Evolutionary conservation across 164 flowering plant genomes (phyloP).

Genomic region (Protea cynaroides): DNA sequence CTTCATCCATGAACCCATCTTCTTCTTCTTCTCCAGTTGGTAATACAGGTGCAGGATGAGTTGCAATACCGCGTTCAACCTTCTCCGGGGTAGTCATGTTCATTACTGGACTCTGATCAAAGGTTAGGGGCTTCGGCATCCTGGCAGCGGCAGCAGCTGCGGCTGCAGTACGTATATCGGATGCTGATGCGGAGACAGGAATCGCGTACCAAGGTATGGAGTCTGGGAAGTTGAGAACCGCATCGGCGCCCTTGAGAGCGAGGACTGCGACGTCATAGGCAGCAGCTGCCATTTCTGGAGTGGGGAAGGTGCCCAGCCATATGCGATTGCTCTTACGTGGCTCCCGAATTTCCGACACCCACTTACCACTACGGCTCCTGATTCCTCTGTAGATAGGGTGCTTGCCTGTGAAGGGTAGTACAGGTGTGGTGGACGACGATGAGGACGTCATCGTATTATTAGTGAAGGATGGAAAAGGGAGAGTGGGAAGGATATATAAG

Average conservation of each 20-base stretch:
- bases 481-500: background rate
- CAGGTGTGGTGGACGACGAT: background rate
- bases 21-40: conserved; percentile 8
- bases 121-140: conserved; percentile 6
- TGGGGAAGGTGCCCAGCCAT: conserved; percentile 85
- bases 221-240: conserved; percentile 57
- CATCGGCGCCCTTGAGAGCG: conserved; percentile 52
- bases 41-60: background rate
- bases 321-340: conserved; percentile 69
- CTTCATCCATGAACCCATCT: conserved; percentile 41
- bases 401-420: conserved; percentile 15
- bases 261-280: conserved; percentile 85
- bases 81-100: background rate
- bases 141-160: conserved; percentile 39
- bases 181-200: conserved; percentile 44
- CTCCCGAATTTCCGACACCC: conserved; percentile 91
- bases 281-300: conserved; percentile 84
- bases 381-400: conserved; percentile 57
- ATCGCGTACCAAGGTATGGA: conserved; percentile 24
- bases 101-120: background rate
- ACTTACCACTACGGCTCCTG: conserved; percentile 62
- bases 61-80: too few relatives aligned
- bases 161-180: conserved; percentile 61
- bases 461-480: background rate
- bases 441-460: background rate